These are phyloP conservation scores for Leersia perrieri DNA, from an alignment of 176 grass and related monocot genomes.

Conservation along the genomic window DNA sequence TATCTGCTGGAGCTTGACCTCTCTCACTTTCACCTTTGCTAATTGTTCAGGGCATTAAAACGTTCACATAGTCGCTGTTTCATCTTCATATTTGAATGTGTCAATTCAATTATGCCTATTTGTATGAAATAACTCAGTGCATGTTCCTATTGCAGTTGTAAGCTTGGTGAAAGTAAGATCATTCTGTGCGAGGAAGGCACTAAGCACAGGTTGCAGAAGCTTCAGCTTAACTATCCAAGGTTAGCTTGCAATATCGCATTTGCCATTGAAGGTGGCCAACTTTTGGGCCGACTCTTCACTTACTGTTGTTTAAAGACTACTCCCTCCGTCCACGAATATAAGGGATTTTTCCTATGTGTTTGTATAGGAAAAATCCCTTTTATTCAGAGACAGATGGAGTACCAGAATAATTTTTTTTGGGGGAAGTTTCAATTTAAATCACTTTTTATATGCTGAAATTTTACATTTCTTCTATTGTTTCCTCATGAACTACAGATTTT, in stretches of 20 bases:
- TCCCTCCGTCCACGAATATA: too few species aligned
- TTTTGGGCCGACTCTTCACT: neutral
- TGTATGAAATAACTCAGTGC: neutral
- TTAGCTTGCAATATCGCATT: constrained; percentile 26
- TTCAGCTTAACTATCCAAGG: constrained; percentile 97
- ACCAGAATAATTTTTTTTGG: neutral
- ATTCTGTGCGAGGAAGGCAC: constrained; percentile 88
- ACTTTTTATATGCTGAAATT: neutral
- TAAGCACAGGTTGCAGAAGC: constrained; percentile 86
- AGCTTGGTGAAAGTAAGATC: constrained; percentile 89
- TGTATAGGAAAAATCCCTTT: too few species aligned
- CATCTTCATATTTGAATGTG: neutral
- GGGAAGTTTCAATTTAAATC: neutral
- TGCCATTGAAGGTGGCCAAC: neutral
- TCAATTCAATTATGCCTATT: neutral
- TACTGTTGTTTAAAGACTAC: neutral
- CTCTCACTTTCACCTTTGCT: neutral
- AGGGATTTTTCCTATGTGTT: too few species aligned
- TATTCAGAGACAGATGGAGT: too few species aligned
- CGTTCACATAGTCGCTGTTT: neutral
- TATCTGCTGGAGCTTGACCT: neutral
- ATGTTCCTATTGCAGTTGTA: constrained; percentile 55
- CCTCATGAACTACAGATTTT: neutral
- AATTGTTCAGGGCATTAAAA: neutral
- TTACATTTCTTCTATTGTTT: neutral